Percentiles rank a stretch among this genome's conserved stretches.
Evolutionary conservation across 2,329 filamentous ascomycete genomes (phyloP).

Genomic region (Pseudocercospora fuligena): DNA sequence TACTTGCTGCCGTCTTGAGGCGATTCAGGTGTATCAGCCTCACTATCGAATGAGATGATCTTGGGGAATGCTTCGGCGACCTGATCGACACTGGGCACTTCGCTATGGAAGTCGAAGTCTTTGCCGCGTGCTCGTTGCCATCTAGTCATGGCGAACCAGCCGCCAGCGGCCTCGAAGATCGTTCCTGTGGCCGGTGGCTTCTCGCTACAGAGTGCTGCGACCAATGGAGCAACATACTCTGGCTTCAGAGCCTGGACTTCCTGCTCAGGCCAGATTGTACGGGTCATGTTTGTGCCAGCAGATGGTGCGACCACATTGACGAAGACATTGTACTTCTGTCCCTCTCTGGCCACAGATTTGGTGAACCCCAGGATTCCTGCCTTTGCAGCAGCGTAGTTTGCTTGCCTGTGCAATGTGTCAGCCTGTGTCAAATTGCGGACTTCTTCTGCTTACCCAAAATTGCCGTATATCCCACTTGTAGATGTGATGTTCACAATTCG

Average conservation of each 20-base stretch:
- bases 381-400: slow-evolving; percentile 61
- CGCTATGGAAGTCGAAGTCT: slow-evolving; percentile 63
- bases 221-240: slow-evolving; percentile 91
- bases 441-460: slow-evolving; percentile 90
- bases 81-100: slow-evolving; percentile 22
- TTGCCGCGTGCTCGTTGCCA: slow-evolving; percentile 91
- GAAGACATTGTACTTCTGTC: slow-evolving; percentile 93
- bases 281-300: slow-evolving; percentile 91
- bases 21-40: slow-evolving; percentile 83
- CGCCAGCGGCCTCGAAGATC: slow-evolving; percentile 90
- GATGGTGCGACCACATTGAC: slow-evolving; percentile 98
- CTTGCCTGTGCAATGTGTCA: slow-evolving; percentile 57
- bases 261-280: slow-evolving; percentile 90
- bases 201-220: slow-evolving; percentile 82
- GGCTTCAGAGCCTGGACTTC: slow-evolving; percentile 97
- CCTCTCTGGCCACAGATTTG: slow-evolving; percentile 86
- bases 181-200: slow-evolving; percentile 80
- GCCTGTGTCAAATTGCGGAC: slow-evolving; percentile 97
- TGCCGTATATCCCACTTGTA: slow-evolving; percentile 95
- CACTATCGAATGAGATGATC: slow-evolving; percentile 84
- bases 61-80: slow-evolving; percentile 63
- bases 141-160: slow-evolving; percentile 86
- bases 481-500: slow-evolving; percentile 94
- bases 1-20: slow-evolving; percentile 76
- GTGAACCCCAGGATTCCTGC: slow-evolving; percentile 89